Conservation (phyloP, 371 early-diverging fungal species). For the Amoeboaphelidium protococcarum region DNA sequence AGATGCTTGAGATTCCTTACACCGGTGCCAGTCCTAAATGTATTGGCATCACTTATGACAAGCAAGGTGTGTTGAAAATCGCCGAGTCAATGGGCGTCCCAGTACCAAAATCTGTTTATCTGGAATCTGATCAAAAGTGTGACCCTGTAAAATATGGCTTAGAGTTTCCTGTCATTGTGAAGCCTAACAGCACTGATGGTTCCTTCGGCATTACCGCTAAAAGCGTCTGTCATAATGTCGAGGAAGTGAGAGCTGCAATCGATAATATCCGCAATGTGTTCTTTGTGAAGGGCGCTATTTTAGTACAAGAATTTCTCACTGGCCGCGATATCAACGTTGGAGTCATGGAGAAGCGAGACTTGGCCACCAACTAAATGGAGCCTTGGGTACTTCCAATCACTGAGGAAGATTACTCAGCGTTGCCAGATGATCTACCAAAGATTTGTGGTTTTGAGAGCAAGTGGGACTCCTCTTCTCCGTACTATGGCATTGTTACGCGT, state of each 20-base stretch:
- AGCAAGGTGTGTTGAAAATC: neutral
- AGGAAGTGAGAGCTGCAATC: neutral
- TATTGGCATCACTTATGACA: neutral
- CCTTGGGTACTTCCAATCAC: neutral
- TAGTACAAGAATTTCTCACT: neutral
- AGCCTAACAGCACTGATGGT: neutral
- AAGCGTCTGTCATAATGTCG: neutral
- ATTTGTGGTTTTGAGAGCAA: conserved; percentile 1
- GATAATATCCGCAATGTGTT: neutral
- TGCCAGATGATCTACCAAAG: neutral
- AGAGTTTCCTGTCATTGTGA: neutral
- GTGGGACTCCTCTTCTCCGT: neutral
- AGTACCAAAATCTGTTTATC: neutral
- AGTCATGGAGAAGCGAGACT: neutral
- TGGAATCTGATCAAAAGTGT: neutral
- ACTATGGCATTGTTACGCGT: neutral
- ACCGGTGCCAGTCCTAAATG: neutral
- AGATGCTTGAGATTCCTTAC: neutral
- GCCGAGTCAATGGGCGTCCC: neutral
- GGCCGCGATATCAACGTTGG: neutral
- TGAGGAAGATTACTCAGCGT: neutral
- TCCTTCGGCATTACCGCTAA: neutral
- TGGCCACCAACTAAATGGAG: neutral
- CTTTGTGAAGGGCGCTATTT: neutral
- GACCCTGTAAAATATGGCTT: neutral